Evolutionary conservation across 2,329 filamentous ascomycete genomes (phyloP).

Genomic region (Cercospora sp.): DNA sequence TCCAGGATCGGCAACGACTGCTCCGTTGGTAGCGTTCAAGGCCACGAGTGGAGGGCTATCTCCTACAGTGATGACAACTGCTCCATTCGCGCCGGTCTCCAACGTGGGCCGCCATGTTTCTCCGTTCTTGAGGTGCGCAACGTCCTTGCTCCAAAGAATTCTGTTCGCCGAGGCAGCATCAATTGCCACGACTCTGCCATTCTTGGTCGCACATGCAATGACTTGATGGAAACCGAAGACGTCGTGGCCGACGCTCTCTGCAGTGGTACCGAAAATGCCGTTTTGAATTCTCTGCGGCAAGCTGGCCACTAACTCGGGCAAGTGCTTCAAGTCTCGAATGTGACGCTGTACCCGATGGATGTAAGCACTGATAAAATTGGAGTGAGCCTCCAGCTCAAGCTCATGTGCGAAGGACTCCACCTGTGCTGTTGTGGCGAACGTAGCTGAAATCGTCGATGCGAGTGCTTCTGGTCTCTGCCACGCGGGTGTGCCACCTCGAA

Average conservation of each 20-base stretch:
- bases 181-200: constrained; percentile 76
- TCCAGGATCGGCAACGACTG: constrained; percentile 20
- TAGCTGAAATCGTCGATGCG: constrained; percentile 74
- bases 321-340: constrained; percentile 70
- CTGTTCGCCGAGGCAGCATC: constrained; percentile 73
- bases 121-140: constrained; percentile 57
- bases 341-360: constrained; percentile 84
- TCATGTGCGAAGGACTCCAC: constrained; percentile 74
- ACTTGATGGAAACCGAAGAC: constrained; percentile 88
- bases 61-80: constrained; percentile 25
- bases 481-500: constrained; percentile 76
- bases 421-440: constrained; percentile 68
- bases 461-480: constrained; percentile 85
- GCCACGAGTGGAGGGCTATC: constrained; percentile 56
- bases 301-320: constrained; percentile 71
- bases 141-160: constrained; percentile 73
- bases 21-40: constrained; percentile 39
- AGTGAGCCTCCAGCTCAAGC: constrained; percentile 82
- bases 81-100: constrained; percentile 43
- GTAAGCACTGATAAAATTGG: constrained; percentile 78
- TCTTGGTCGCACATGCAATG: constrained; percentile 74
- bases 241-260: constrained; percentile 60
- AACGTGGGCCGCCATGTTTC: constrained; percentile 54
- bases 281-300: constrained; percentile 69
- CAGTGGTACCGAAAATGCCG: constrained; percentile 43